Conservation (phyloP, 2,329 filamentous ascomycete species). For the Rutstroemia sp. region DNA sequence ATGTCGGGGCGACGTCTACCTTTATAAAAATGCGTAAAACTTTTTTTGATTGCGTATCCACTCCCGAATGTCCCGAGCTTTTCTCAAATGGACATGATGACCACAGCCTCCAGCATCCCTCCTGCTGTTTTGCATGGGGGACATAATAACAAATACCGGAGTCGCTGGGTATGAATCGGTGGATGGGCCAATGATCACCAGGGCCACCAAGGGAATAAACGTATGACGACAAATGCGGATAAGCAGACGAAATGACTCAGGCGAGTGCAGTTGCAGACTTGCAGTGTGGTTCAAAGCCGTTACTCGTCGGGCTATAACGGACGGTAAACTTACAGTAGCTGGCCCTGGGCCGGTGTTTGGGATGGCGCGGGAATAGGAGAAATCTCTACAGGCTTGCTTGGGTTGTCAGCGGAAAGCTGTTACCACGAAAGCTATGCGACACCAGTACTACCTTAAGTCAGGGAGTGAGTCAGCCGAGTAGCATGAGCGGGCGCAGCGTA, state of each 20-base stretch:
- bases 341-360: background rate
- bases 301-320: too few relatives aligned
- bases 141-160: constrained; percentile 3
- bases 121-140: constrained; percentile 3
- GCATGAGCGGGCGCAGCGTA: background rate
- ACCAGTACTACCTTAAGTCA: background rate
- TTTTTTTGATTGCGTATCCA: constrained; percentile 7
- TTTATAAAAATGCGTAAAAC: background rate
- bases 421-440: background rate
- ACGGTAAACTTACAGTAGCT: too few relatives aligned
- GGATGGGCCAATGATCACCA: constrained; percentile 7
- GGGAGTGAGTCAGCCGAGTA: background rate
- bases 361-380: background rate
- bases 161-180: background rate
- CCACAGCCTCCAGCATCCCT: background rate
- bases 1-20: background rate
- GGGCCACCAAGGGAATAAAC: constrained; percentile 1
- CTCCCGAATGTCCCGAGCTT: constrained; percentile 9
- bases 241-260: constrained; percentile 9
- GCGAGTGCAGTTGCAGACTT: constrained; percentile 2
- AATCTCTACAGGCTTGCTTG: background rate
- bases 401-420: constrained; percentile 1
- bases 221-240: constrained; percentile 7
- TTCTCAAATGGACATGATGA: background rate
- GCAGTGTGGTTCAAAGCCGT: background rate